A percentile compares a stretch with the other conserved stretches of the same genome.
Evolutionary conservation across 192 early-diverging fungal species (phyloP).

Genomic region (Pilaira anomala): DNA sequence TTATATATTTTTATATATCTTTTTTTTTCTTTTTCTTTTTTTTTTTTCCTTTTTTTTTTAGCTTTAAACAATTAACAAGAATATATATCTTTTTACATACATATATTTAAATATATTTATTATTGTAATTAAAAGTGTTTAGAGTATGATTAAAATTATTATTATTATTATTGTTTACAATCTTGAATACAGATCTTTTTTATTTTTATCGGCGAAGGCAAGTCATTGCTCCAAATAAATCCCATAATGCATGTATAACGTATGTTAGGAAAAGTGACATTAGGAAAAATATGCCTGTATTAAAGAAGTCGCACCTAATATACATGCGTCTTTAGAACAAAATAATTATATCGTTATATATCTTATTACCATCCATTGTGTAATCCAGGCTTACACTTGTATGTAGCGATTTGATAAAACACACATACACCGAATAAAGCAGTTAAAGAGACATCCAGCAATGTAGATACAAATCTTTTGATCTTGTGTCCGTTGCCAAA

Average conservation of each 20-base stretch:
- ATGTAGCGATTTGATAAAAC: slow-evolving; percentile 12
- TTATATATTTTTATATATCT: background rate
- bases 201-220: slow-evolving; percentile 5
- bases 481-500: slow-evolving; percentile 7
- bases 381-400: slow-evolving; percentile 13
- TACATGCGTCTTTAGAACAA: background rate
- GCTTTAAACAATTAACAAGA: no score
- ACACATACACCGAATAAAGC: slow-evolving; percentile 10
- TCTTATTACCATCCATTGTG: slow-evolving; percentile 13
- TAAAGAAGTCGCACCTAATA: slow-evolving; percentile 12
- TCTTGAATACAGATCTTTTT: background rate
- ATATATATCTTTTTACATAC: no score
- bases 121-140: no score
- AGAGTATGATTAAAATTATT: background rate
- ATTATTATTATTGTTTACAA: no score
- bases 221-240: slow-evolving; percentile 2
- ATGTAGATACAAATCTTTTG: background rate
- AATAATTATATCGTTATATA: background rate
- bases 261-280: slow-evolving; percentile 13
- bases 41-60: no score
- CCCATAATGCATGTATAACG: slow-evolving; percentile 8
- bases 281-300: slow-evolving; percentile 7
- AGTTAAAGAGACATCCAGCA: background rate
- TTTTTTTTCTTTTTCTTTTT: no score
- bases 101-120: slow-evolving; percentile 3